Percentiles rank a stretch among this genome's conserved stretches.
Conservation (phyloP, 169 alveolate genomes). For the Cyclospora cayetanensis region DNA sequence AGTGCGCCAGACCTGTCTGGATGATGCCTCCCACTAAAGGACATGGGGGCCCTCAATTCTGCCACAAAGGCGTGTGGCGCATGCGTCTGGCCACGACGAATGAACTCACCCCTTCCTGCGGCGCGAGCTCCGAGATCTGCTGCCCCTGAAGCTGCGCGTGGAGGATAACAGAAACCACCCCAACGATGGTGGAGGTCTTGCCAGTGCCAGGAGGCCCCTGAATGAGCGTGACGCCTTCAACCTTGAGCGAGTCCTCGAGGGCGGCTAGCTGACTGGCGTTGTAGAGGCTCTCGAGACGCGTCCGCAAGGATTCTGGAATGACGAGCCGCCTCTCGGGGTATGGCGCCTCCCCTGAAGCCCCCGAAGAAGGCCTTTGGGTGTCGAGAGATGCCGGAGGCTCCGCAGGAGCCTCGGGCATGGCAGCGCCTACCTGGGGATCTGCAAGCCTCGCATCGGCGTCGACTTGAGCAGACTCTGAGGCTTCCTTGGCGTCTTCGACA, state of each 20-base stretch:
- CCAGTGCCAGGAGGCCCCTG: constrained; percentile 84
- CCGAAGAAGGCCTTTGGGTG: not conserved
- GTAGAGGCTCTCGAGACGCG: constrained; percentile 41
- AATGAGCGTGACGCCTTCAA: constrained; percentile 77
- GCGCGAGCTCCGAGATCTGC: too few species aligned
- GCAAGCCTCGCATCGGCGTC: not conserved
- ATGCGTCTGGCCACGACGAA: too few species aligned
- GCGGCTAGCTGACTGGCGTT: constrained; percentile 77
- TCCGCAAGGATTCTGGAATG: constrained; percentile 63
- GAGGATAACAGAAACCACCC: constrained; percentile 74
- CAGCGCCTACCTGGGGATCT: not conserved
- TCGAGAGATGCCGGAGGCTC: not conserved
- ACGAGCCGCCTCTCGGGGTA: constrained; percentile 26
- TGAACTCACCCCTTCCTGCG: too few species aligned
- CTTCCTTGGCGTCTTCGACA: not conserved
- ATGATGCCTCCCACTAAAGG: too few species aligned
- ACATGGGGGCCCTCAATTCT: too few species aligned
- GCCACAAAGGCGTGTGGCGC: too few species aligned
- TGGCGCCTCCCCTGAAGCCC: not conserved
- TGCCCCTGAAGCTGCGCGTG: constrained; percentile 71
- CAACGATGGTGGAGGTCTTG: constrained; percentile 78
- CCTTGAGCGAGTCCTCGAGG: constrained; percentile 72
- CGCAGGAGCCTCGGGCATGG: not conserved
- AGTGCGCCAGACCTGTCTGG: too few species aligned
- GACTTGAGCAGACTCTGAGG: not conserved